phyloP scores from a whole-genome alignment of 1,284 basidiomycete genomes.

The Cystobasidium sp. region DNA sequence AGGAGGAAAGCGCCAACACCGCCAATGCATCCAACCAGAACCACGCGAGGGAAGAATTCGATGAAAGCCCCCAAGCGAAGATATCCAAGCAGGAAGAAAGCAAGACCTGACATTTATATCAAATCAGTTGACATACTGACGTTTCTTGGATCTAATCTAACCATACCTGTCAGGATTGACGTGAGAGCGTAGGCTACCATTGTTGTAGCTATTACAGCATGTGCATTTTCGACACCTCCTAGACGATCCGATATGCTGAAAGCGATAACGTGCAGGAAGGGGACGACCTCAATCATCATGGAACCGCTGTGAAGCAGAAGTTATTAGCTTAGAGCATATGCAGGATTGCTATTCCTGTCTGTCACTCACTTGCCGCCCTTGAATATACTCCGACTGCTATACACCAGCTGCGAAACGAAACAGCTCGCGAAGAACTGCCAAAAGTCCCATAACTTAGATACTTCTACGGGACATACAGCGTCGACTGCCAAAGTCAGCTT shows the following conservation, averaged over 20 bases:
- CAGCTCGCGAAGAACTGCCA: constrained; percentile 77
- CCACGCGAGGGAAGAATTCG: constrained; percentile 96
- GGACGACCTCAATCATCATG: constrained; percentile 99
- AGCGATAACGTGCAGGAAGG: constrained; percentile 93
- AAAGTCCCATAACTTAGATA: constrained; percentile 42
- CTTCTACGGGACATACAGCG: neutral
- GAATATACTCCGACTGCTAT: constrained; percentile 84
- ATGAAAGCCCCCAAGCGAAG: constrained; percentile 82
- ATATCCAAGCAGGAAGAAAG: constrained; percentile 83
- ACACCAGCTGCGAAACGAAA: constrained; percentile 81
- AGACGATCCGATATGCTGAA: constrained; percentile 74
- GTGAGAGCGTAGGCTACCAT: constrained; percentile 87
- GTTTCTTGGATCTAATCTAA: neutral
- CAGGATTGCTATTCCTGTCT: too few species aligned
- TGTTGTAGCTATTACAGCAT: constrained; percentile 83
- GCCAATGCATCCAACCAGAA: constrained; percentile 93
- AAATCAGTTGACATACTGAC: neutral
- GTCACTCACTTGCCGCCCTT: constrained; percentile 55
- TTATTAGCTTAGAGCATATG: neutral
- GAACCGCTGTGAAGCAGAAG: constrained; percentile 76
- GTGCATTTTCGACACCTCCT: constrained; percentile 67
- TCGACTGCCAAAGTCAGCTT: constrained; percentile 20
- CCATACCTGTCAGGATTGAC: constrained; percentile 82
- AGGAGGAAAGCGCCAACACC: constrained; percentile 93
- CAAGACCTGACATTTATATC: constrained; percentile 62